Evolutionary conservation across 129 eudicot genomes (phyloP), one percentile per base, ranked within the genome.

Genomic region (Pseudognaphalium luteoalbum): DNA sequence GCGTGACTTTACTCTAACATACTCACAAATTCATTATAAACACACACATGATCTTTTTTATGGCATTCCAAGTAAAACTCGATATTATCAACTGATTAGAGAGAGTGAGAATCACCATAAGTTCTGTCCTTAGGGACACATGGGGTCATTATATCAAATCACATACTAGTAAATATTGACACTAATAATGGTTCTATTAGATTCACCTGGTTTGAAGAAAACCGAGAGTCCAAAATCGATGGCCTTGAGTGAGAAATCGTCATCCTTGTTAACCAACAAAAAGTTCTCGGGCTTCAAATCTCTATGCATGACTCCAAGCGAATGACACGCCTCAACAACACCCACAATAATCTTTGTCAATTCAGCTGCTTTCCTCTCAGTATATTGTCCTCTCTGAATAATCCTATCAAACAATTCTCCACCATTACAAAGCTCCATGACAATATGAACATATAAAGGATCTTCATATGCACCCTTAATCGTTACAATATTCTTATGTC

Each of bases 381-480:
- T 81, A 68, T 80, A 80, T 8, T 80, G 84, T 0, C 80, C 84
- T 58, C 80, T 74, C 30, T 74, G 71, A 74, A 74, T 74, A 20
- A 80, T 80, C 71, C 84, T 67, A 74, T 80, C 76, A 34, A 80
- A 80, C 37, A 74, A 57, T 17, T 80, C 83, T 28, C 83, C 83
- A 2, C 83, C 83, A 41, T 80, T 74, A 41, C 83, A 80, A 28
- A 80, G 75, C 68, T 80, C 84, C 84, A 75, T 75, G 28, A 74
- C 81, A 10, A 62, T 75, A 62, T 81, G 73, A 70, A 70, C 77
- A 79, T 84, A 88, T 69, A 92, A 74, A 77, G 87, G 78, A 80
- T 92, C 98, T 86, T 92, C 98, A 76, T 86, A 92, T 11, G 98
- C 98, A 63, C 96, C 98, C 80, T 86, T 90, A 47, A 92, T 90